Conservation (phyloP, 305 asterid genomes). For the Coffea humblotiana region DNA sequence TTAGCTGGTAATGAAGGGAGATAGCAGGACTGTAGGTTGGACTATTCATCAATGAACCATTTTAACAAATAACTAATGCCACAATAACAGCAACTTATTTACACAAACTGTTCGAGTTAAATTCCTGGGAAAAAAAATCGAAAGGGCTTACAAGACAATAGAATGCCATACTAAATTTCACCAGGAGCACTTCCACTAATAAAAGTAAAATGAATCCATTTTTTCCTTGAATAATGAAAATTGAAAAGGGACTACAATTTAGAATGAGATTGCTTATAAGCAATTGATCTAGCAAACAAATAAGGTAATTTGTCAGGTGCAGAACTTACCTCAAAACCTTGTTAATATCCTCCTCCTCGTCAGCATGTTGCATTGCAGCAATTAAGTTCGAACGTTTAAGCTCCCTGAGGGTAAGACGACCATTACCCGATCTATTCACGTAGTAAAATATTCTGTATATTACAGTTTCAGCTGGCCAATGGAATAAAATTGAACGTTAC, state of each 20-base stretch:
- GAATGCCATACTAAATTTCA: background rate
- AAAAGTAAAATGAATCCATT: background rate
- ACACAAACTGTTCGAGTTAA: background rate
- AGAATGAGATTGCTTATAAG: background rate
- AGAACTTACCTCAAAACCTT: constrained; percentile 80
- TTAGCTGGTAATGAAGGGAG: background rate
- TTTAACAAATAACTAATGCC: background rate
- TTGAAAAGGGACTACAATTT: background rate
- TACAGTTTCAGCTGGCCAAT: constrained; percentile 95
- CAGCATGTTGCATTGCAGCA: constrained; percentile 97
- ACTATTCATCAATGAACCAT: background rate
- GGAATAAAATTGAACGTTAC: constrained; percentile 49
- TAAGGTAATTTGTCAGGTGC: constrained; percentile 1
- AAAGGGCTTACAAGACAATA: background rate
- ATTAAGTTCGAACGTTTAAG: constrained; percentile 82
- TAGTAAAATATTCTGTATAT: constrained; percentile 96
- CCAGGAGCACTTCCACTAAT: background rate
- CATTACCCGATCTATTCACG: constrained; percentile 89
- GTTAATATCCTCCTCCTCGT: constrained; percentile 98
- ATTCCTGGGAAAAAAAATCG: background rate
- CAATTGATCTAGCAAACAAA: background rate
- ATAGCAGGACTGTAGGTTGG: background rate
- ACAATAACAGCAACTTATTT: background rate
- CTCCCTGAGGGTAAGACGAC: constrained; percentile 91
- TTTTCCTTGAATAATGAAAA: background rate